phyloP scores from a whole-genome alignment of 352 stramenopile genomes.

The Phytophthora europaea region DNA sequence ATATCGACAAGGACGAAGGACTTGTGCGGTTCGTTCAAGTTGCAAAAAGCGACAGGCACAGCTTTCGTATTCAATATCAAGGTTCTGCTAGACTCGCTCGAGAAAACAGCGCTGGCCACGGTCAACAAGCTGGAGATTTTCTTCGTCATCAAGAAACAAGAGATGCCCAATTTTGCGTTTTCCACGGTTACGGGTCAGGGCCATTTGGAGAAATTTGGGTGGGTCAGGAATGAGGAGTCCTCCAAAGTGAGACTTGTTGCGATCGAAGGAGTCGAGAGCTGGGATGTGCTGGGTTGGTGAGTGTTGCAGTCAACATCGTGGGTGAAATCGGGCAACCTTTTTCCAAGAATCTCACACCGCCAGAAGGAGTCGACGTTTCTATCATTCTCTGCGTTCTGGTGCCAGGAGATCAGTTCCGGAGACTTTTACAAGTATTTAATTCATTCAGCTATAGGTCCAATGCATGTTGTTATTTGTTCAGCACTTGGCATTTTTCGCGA shows the following conservation, averaged over 20 bases:
- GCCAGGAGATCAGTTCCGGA: not conserved
- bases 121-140: constrained; percentile 22
- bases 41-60: not conserved
- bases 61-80: constrained; percentile 15
- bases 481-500: too few relatives aligned
- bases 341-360: not conserved
- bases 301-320: constrained; percentile 56
- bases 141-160: constrained; percentile 7
- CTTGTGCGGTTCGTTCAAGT: constrained; percentile 26
- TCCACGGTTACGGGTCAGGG: not conserved
- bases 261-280: constrained; percentile 5
- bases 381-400: not conserved
- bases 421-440: not conserved
- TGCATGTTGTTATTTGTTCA: too few relatives aligned
- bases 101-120: not conserved
- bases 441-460: not conserved
- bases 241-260: constrained; percentile 1
- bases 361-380: constrained; percentile 8
- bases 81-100: not conserved
- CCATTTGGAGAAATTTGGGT: not conserved
- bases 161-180: constrained; percentile 3
- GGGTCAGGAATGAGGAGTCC: constrained; percentile 4
- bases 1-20: constrained; percentile 7
- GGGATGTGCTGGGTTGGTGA: constrained; percentile 2
- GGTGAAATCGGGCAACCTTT: constrained; percentile 64